A percentile compares a stretch with the other conserved stretches of the same genome.
Conservation (phyloP, 2,329 filamentous ascomycete species). For the Nakataea oryzae region DNA sequence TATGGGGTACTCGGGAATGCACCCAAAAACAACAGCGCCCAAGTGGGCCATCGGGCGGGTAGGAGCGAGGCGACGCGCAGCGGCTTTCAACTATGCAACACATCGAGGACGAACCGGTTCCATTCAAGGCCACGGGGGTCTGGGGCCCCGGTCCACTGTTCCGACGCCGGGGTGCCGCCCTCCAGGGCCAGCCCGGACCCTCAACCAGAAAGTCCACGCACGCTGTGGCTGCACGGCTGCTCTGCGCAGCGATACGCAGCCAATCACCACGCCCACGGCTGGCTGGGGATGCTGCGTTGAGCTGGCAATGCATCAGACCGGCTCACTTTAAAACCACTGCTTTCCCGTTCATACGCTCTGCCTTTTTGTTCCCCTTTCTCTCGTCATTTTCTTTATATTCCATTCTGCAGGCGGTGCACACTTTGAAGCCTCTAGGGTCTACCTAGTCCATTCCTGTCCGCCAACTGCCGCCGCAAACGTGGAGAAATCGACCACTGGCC, state of each 20-base stretch:
- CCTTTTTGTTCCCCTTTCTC: neutral
- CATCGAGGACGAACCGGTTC: neutral
- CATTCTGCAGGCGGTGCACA: neutral
- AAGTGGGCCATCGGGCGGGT: no score
- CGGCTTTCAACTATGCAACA: neutral
- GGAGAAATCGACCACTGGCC: no score
- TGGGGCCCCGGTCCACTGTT: neutral
- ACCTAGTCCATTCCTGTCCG: neutral
- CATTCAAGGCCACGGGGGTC: neutral
- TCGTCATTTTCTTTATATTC: neutral
- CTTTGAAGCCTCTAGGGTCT: neutral
- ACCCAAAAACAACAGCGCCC: no score
- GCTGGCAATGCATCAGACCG: conserved; percentile 4
- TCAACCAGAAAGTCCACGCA: neutral
- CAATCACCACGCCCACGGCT: conserved; percentile 4
- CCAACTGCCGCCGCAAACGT: neutral
- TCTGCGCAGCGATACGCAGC: neutral
- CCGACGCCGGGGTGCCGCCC: neutral
- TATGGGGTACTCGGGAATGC: neutral
- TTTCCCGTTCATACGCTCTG: neutral
- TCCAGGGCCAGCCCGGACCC: neutral
- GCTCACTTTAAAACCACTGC: neutral
- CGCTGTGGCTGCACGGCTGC: neutral
- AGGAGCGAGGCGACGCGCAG: no score
- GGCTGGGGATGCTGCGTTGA: conserved; percentile 3